phyloP scores from a whole-genome alignment of 2,329 filamentous ascomycete species.

The Rutstroemia sp. region DNA sequence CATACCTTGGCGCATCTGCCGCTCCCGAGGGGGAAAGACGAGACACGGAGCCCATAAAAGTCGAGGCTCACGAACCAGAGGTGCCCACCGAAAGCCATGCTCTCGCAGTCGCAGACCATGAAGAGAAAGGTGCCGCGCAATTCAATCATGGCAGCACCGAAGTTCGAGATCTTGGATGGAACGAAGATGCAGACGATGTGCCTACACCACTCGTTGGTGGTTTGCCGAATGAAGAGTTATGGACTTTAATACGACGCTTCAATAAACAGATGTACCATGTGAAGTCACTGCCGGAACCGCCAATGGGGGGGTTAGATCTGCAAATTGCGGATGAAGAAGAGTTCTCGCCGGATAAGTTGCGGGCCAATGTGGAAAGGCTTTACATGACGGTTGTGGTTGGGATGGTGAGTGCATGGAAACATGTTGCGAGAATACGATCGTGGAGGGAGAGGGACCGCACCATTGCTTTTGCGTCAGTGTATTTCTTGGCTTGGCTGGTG shows the following conservation, averaged over 20 bases:
- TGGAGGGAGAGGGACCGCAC: slow-evolving; percentile 71
- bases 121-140: slow-evolving; percentile 34
- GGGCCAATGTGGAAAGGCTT: slow-evolving; percentile 68
- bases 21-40: no score
- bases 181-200: slow-evolving; percentile 43
- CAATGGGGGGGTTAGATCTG: slow-evolving; percentile 64
- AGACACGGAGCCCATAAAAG: slow-evolving; percentile 13
- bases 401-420: slow-evolving; percentile 60
- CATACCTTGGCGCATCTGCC: neutral
- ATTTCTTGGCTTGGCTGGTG: slow-evolving; percentile 60
- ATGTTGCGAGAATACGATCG: slow-evolving; percentile 67
- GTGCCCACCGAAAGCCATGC: slow-evolving; percentile 35
- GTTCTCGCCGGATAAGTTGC: slow-evolving; percentile 76
- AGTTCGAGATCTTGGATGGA: slow-evolving; percentile 53
- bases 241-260: slow-evolving; percentile 55
- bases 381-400: slow-evolving; percentile 74
- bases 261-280: slow-evolving; percentile 62
- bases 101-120: slow-evolving; percentile 34
- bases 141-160: slow-evolving; percentile 34
- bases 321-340: slow-evolving; percentile 78
- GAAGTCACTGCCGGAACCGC: slow-evolving; percentile 51
- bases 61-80: slow-evolving; percentile 22
- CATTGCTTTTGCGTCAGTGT: slow-evolving; percentile 49
- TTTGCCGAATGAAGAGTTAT: slow-evolving; percentile 56
- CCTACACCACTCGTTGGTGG: slow-evolving; percentile 50